A percentile compares a stretch with the other conserved stretches of the same genome.
phyloP scores from a whole-genome alignment of 495 filamentous ascomycete genomes.

The Podospora appendiculata region DNA sequence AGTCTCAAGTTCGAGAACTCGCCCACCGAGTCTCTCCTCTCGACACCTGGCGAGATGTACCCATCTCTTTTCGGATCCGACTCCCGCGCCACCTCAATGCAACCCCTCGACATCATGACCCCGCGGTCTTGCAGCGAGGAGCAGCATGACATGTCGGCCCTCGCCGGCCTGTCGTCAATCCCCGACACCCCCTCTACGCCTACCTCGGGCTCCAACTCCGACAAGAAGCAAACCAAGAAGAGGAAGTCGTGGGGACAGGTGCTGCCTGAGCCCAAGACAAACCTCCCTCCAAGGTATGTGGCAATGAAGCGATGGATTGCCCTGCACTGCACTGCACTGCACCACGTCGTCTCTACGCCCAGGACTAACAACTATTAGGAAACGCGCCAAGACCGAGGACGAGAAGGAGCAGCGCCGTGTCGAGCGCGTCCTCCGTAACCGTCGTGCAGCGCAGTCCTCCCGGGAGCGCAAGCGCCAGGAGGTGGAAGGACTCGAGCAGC shows the following conservation, averaged over 20 bases:
- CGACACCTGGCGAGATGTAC: slow-evolving; percentile 42
- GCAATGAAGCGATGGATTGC: too few relatives aligned
- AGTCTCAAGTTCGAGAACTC: slow-evolving; percentile 42
- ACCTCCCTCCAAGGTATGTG: slow-evolving; percentile 82
- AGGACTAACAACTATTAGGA: slow-evolving; percentile 43
- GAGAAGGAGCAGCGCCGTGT: slow-evolving; percentile 98
- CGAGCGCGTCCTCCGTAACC: slow-evolving; percentile 93
- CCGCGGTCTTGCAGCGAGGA: slow-evolving; percentile 32
- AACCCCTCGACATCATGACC: slow-evolving; percentile 39
- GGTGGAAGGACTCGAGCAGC: slow-evolving; percentile 77
- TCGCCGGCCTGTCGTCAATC: slow-evolving; percentile 9
- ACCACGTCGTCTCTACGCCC: background rate
- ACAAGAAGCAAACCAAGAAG: slow-evolving; percentile 87
- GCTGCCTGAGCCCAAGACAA: slow-evolving; percentile 93
- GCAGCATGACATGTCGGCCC: slow-evolving; percentile 11
- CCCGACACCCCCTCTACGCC: slow-evolving; percentile 10
- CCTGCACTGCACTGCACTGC: slow-evolving; percentile 8
- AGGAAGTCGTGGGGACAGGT: slow-evolving; percentile 98
- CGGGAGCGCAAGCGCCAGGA: slow-evolving; percentile 92
- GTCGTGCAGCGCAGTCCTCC: slow-evolving; percentile 90
- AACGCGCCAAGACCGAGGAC: slow-evolving; percentile 97
- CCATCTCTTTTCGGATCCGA: slow-evolving; percentile 39
- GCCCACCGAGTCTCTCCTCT: slow-evolving; percentile 45
- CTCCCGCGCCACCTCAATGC: slow-evolving; percentile 20
- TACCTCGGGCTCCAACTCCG: slow-evolving; percentile 20